These are phyloP conservation scores for Ulvella scutata DNA, from an alignment of 139 green algal genomes.

Conservation along the genomic window DNA sequence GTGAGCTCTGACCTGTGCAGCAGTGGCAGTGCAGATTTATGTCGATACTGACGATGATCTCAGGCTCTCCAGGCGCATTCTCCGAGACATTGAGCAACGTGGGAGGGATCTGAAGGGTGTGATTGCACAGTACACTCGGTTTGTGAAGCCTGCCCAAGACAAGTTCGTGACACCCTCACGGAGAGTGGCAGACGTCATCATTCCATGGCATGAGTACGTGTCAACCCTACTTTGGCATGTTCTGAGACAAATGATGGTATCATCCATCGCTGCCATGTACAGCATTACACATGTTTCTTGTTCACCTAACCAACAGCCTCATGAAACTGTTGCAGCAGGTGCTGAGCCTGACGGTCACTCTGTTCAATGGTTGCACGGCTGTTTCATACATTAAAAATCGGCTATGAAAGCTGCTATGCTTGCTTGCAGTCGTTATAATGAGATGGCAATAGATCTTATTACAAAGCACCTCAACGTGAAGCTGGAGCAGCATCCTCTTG, in stretches of 20 bases:
- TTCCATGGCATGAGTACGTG: constrained; percentile 66
- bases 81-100: constrained; percentile 73
- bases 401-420: too few species aligned
- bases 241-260: too few species aligned
- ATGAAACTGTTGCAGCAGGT: too few species aligned
- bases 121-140: constrained; percentile 87
- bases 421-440: constrained; percentile 36
- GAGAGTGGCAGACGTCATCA: constrained; percentile 83
- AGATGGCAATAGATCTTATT: constrained; percentile 94
- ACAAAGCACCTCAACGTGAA: constrained; percentile 90
- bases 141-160: constrained; percentile 91
- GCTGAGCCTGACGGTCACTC: too few species aligned
- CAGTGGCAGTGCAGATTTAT: not conserved
- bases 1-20: too few species aligned
- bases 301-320: too few species aligned
- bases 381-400: too few species aligned
- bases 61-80: constrained; percentile 80
- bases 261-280: too few species aligned
- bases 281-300: too few species aligned
- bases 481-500: constrained; percentile 80
- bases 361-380: too few species aligned
- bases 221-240: not conserved
- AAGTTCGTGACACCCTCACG: constrained; percentile 64
- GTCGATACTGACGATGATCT: constrained; percentile 81
- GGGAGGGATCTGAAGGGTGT: constrained; percentile 76